A percentile compares a stretch with the other conserved stretches of the same genome.
Conservation (phyloP, 129 eudicot genomes). For the Artemisia annua region DNA sequence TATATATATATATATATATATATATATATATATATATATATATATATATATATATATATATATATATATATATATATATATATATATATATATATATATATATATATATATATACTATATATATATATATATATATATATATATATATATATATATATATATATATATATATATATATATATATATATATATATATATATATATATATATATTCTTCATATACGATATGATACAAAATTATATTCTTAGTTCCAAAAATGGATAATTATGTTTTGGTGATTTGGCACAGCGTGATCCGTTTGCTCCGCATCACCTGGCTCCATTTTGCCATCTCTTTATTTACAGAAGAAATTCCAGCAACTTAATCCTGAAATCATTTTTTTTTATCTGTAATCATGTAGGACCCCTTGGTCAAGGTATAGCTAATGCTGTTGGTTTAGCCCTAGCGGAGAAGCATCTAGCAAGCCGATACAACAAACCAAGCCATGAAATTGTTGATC, state of each 20-base stretch:
- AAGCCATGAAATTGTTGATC: constrained; percentile 54
- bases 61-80: no score
- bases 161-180: no score
- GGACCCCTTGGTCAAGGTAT: constrained; percentile 78
- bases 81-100: no score
- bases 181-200: no score
- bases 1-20: no score
- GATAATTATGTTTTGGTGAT: not conserved
- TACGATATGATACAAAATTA: no score
- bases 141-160: no score
- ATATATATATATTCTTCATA: not conserved
- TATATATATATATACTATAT: no score
- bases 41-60: no score
- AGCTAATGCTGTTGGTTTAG: constrained; percentile 68
- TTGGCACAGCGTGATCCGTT: no score
- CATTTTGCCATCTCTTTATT: not conserved
- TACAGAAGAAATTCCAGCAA: not conserved
- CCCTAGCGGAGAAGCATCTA: constrained; percentile 63
- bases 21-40: no score
- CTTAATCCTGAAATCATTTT: not conserved
- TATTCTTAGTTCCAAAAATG: not conserved
- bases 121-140: no score
- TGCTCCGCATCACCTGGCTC: not conserved
- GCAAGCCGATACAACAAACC: constrained; percentile 64
- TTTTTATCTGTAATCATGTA: constrained; percentile 11